Evolutionary conservation across 2,329 filamentous ascomycete genomes (phyloP).

Genomic region (Aspergillus fructus): DNA sequence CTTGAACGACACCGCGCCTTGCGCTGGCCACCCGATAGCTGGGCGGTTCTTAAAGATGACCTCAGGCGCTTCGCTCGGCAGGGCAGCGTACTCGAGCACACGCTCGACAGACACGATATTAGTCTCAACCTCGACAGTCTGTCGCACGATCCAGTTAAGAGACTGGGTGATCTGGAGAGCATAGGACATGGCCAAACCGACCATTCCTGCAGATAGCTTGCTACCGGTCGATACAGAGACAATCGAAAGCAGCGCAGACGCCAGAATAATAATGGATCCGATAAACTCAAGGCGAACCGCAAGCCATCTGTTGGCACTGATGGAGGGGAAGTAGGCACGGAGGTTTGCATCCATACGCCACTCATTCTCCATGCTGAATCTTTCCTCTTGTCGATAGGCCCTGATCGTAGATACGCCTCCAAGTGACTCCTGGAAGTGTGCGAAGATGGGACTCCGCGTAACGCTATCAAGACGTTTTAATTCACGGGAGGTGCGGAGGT

Average conservation of each 20-base stretch:
- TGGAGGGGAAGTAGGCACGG: constrained; percentile 90
- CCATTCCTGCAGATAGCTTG: constrained; percentile 67
- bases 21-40: constrained; percentile 84
- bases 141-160: constrained; percentile 97
- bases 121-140: constrained; percentile 99
- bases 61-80: constrained; percentile 92
- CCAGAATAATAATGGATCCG: constrained; percentile 88
- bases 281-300: constrained; percentile 94
- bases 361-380: constrained; percentile 92
- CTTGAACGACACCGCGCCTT: constrained; percentile 84
- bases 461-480: constrained; percentile 94
- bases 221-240: constrained; percentile 71
- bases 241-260: constrained; percentile 78
- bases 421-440: constrained; percentile 96
- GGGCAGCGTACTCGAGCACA: constrained; percentile 87
- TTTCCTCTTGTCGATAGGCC: constrained; percentile 82
- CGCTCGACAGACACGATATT: constrained; percentile 99
- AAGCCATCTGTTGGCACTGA: constrained; percentile 92
- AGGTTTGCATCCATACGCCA: constrained; percentile 96
- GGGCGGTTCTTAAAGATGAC: constrained; percentile 86
- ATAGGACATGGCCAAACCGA: constrained; percentile 95
- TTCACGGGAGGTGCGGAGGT: constrained; percentile 91
- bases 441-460: constrained; percentile 92
- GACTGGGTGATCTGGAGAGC: constrained; percentile 95
- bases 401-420: constrained; percentile 93